Percentiles rank a stretch among this genome's conserved stretches.
phyloP scores from a whole-genome alignment of 1,139 yeast genomes.

The Candida tetrigidarum region DNA sequence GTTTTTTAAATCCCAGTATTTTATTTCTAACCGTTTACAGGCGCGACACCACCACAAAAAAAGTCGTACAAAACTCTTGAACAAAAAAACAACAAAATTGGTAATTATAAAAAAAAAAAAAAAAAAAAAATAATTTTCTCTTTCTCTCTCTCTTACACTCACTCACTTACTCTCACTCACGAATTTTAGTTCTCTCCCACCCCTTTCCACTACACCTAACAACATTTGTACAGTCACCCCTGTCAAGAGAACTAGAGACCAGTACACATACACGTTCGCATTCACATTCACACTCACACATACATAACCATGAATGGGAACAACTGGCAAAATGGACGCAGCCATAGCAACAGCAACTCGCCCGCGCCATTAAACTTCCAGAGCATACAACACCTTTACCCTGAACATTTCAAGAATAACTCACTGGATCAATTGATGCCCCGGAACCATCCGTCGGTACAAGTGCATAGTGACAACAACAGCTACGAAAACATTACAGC shows the following conservation, averaged over 20 bases:
- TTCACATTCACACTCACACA: constrained; percentile 2
- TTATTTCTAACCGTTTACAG: neutral
- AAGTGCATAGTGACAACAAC: constrained; percentile 15
- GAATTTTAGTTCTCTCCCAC: neutral
- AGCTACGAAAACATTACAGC: constrained; percentile 13
- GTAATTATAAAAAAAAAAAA: constrained; percentile 2
- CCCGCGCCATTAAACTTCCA: constrained; percentile 13
- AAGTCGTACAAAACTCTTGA: constrained; percentile 6
- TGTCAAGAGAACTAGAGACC: too few species aligned
- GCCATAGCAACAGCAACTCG: constrained; percentile 7
- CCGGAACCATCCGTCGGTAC: constrained; percentile 4
- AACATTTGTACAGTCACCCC: too few species aligned
- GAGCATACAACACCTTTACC: constrained; percentile 15
- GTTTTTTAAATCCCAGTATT: too few species aligned
- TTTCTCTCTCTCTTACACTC: neutral
- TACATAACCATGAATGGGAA: constrained; percentile 7
- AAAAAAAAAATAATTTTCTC: neutral
- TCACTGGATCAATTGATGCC: constrained; percentile 19
- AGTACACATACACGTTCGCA: neutral
- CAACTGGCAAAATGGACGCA: constrained; percentile 6
- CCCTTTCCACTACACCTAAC: neutral
- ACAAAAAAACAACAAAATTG: constrained; percentile 7
- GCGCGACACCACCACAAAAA: neutral
- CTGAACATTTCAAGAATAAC: constrained; percentile 18
- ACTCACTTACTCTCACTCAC: neutral